Conservation (phyloP, 2,329 filamentous ascomycete genomes). For the Trichophaea hybrida region DNA sequence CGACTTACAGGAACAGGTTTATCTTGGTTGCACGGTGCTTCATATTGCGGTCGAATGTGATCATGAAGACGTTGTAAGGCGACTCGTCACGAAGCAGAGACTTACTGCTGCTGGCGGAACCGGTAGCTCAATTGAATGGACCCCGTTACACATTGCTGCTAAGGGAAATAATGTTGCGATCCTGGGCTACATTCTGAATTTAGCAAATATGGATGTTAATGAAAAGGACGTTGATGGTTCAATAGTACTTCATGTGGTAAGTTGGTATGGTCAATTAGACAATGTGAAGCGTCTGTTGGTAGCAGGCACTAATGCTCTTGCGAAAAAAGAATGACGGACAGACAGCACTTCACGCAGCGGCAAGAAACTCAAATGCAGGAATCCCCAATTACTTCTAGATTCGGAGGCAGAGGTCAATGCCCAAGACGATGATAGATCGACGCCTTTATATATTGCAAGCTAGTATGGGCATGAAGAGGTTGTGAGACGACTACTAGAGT, state of each 20-base stretch:
- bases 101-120: background rate
- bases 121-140: background rate
- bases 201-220: background rate
- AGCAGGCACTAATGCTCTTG: background rate
- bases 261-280: background rate
- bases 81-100: background rate
- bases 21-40: background rate
- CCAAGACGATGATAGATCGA: background rate
- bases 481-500: background rate
- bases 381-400: background rate
- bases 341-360: no score
- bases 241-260: background rate
- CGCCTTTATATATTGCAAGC: background rate
- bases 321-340: no score
- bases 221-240: background rate
- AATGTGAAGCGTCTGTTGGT: background rate
- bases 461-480: background rate
- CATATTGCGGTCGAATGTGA: background rate
- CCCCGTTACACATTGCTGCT: background rate
- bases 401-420: background rate
- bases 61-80: background rate
- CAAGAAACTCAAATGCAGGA: background rate
- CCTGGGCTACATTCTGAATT: background rate
- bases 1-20: background rate
- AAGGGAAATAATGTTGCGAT: background rate